These are phyloP conservation scores for Chamaenerion angustifolium DNA, from an alignment of 345 rosid species.

Conservation along the genomic window DNA sequence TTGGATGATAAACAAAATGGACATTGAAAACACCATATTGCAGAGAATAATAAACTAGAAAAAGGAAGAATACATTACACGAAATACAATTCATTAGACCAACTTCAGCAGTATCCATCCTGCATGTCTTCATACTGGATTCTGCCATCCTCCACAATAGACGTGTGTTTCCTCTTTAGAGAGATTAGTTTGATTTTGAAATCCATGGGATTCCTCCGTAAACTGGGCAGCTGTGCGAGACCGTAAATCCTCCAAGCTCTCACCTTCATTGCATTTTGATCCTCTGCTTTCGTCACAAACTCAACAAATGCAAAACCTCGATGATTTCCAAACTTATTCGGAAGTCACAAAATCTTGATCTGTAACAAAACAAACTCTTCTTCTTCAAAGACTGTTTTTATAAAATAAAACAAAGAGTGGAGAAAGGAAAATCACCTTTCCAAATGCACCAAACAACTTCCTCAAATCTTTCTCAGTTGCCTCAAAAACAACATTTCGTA, in stretches of 20 bases:
- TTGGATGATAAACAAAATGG: too few species aligned
- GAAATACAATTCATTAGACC: too few species aligned
- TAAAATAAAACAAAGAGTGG: too few species aligned
- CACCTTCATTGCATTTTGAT: slow-evolving; percentile 65
- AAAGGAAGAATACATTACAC: too few species aligned
- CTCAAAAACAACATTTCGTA: slow-evolving; percentile 86
- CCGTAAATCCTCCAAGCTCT: slow-evolving; percentile 62
- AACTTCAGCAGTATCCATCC: too few species aligned
- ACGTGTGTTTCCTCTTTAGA: slow-evolving; percentile 49
- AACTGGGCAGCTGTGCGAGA: slow-evolving; percentile 69
- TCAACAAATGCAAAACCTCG: slow-evolving; percentile 87
- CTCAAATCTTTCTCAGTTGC: slow-evolving; percentile 84
- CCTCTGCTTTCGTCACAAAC: slow-evolving; percentile 81
- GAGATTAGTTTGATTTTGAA: slow-evolving; percentile 27
- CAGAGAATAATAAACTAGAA: too few species aligned
- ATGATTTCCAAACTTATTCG: slow-evolving; percentile 62
- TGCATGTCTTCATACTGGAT: slow-evolving; percentile 40
- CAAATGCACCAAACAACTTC: slow-evolving; percentile 86
- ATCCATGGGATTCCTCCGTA: slow-evolving; percentile 34
- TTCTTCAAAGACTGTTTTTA: too few species aligned
- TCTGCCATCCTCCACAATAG: slow-evolving; percentile 38
- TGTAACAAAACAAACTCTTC: too few species aligned
- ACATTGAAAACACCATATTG: too few species aligned
- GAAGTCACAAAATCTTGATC: slow-evolving; percentile 81
- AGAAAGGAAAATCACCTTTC: slow-evolving; percentile 60